phyloP scores from a whole-genome alignment of 495 filamentous ascomycete species.

The Xylaria bambusicola region DNA sequence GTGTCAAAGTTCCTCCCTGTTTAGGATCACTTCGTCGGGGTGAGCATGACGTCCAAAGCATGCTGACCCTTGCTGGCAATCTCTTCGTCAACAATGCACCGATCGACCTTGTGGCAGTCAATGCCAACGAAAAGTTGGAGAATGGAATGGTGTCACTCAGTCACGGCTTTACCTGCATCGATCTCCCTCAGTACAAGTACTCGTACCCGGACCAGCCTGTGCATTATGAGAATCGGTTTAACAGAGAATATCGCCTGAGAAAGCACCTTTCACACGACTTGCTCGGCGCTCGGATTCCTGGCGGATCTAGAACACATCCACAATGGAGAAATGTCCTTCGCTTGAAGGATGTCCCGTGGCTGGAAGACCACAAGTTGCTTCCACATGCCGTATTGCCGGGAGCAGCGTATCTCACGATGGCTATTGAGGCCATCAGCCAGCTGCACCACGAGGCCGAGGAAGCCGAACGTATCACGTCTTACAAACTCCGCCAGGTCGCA shows the following conservation, averaged over 20 bases:
- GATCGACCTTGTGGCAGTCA: conserved; percentile 14
- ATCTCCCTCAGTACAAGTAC: conserved; percentile 18
- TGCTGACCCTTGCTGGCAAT: conserved; percentile 10
- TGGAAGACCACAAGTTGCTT: conserved; percentile 43
- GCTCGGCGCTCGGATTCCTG: conserved; percentile 47
- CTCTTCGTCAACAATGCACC: conserved; percentile 10
- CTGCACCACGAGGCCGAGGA: conserved; percentile 4
- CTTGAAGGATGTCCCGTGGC: conserved; percentile 52
- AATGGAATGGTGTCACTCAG: not conserved
- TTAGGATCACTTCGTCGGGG: conserved; percentile 21
- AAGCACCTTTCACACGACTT: conserved; percentile 48
- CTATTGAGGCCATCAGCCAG: conserved; percentile 47
- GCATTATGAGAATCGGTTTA: conserved; percentile 41
- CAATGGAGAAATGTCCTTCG: conserved; percentile 54
- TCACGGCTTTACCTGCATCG: conserved; percentile 11
- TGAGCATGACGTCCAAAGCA: conserved; percentile 11
- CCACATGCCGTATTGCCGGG: conserved; percentile 50
- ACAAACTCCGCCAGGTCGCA: conserved; percentile 24
- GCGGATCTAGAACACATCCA: conserved; percentile 43
- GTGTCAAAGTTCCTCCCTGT: conserved; percentile 26
- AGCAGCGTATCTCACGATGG: conserved; percentile 53
- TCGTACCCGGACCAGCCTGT: not conserved
- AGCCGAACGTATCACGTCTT: conserved; percentile 10
- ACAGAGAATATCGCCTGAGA: conserved; percentile 46
- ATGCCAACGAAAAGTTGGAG: conserved; percentile 8